A percentile compares a stretch with the other conserved stretches of the same genome.
phyloP scores from a whole-genome alignment of 257 asterid species.

The Forsythia suspensa region DNA sequence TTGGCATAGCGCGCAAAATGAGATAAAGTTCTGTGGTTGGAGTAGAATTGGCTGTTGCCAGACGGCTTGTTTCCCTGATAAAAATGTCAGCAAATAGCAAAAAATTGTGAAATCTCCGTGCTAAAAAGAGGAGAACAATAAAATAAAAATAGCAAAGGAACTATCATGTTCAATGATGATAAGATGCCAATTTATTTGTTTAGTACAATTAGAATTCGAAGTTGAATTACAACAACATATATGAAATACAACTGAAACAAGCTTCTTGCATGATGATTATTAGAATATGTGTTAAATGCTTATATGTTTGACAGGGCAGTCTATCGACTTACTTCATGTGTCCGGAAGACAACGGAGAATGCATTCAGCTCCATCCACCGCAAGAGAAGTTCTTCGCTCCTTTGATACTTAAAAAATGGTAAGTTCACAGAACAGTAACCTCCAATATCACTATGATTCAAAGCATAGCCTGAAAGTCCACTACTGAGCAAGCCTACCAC shows the following conservation, averaged over 20 bases:
- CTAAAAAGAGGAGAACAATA: background rate
- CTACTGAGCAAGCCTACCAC: conserved; percentile 85
- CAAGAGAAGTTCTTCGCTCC: conserved; percentile 85
- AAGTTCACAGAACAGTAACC: conserved; percentile 83
- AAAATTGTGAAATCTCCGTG: background rate
- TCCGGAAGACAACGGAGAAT: conserved; percentile 81
- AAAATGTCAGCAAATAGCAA: conserved; percentile 5
- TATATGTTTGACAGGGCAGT: background rate
- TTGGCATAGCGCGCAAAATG: conserved; percentile 84
- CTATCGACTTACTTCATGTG: conserved; percentile 77
- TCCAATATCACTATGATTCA: conserved; percentile 95
- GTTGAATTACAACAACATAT: background rate
- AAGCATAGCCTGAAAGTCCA: conserved; percentile 85
- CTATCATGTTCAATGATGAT: background rate
- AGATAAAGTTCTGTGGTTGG: conserved; percentile 65
- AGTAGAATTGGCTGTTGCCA: conserved; percentile 78
- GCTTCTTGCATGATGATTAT: background rate
- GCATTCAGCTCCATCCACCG: conserved; percentile 96
- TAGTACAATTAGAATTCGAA: background rate
- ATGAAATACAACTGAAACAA: background rate
- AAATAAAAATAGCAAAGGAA: background rate
- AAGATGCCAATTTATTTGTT: background rate
- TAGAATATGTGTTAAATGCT: conserved; percentile 1
- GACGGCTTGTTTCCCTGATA: conserved; percentile 89
- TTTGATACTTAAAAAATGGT: conserved; percentile 67